Percentiles rank a stretch among this genome's conserved stretches.
phyloP scores from a whole-genome alignment of 306 rosid species.

The Pachyrhizus erosus region DNA sequence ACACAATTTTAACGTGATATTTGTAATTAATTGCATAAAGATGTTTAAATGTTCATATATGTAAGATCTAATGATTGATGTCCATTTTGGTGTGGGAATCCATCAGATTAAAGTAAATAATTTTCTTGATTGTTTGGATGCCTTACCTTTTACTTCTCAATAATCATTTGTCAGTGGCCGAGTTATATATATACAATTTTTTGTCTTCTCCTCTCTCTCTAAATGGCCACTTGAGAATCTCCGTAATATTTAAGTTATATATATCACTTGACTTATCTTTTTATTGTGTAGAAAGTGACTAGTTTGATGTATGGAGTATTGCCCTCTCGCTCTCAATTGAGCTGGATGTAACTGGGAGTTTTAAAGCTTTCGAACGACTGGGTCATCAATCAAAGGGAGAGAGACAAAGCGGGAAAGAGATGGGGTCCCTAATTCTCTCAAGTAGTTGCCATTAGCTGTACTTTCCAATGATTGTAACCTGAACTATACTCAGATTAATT shows the following conservation, averaged over 20 bases:
- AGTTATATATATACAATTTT: background rate
- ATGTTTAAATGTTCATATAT: background rate
- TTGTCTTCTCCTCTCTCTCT: background rate
- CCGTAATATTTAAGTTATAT: slow-evolving; percentile 41
- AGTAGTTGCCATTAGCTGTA: background rate
- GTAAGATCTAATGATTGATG: background rate
- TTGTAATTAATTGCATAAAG: too few species aligned
- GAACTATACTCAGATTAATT: background rate
- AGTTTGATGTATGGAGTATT: slow-evolving; percentile 30
- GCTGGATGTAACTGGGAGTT: slow-evolving; percentile 58
- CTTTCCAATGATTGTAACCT: slow-evolving; percentile 31
- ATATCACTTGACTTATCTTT: slow-evolving; percentile 34
- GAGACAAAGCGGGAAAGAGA: background rate
- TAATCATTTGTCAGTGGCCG: background rate
- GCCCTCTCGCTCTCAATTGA: slow-evolving; percentile 58
- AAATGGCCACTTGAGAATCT: slow-evolving; percentile 38
- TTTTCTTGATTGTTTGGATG: background rate
- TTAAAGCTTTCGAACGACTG: slow-evolving; percentile 33
- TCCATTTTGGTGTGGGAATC: background rate
- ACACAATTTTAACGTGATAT: background rate
- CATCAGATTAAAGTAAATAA: background rate
- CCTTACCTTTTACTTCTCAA: background rate
- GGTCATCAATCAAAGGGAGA: slow-evolving; percentile 29
- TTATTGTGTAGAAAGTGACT: slow-evolving; percentile 37
- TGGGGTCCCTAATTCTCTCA: slow-evolving; percentile 5